Percentiles rank a stretch among this genome's conserved stretches.
Conservation (phyloP, 163 green algal genomes). For the Trebouxia gelatinosa region DNA sequence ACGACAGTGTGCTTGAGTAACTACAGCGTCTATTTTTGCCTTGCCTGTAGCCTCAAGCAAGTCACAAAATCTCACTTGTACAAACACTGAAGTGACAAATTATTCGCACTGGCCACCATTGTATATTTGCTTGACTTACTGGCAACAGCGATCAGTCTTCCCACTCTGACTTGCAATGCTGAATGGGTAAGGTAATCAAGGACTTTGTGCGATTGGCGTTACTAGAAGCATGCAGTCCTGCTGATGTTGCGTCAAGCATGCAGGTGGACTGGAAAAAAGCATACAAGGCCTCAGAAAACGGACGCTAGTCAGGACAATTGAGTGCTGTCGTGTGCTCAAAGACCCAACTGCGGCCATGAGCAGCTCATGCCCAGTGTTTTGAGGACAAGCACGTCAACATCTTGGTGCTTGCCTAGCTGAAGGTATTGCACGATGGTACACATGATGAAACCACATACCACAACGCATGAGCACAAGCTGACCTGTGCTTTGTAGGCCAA, state of each 20-base stretch:
- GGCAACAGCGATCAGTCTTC: too few relatives aligned
- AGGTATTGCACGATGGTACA: neutral
- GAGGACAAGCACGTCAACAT: too few relatives aligned
- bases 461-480: neutral
- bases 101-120: neutral
- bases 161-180: too few relatives aligned
- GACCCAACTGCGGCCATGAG: neutral
- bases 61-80: neutral
- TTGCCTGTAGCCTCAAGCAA: too few relatives aligned
- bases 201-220: too few relatives aligned
- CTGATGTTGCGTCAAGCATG: too few relatives aligned
- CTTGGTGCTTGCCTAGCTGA: neutral
- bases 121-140: too few relatives aligned
- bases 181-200: too few relatives aligned
- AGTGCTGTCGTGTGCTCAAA: neutral
- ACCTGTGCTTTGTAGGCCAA: constrained; percentile 58
- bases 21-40: neutral
- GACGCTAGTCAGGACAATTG: too few relatives aligned
- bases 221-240: too few relatives aligned
- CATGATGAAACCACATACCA: neutral
- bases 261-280: too few relatives aligned
- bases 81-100: neutral
- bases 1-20: neutral
- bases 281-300: too few relatives aligned
- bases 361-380: neutral